phyloP scores from a whole-genome alignment of 306 rosid species.

The Ammopiptanthus mongolicus region DNA sequence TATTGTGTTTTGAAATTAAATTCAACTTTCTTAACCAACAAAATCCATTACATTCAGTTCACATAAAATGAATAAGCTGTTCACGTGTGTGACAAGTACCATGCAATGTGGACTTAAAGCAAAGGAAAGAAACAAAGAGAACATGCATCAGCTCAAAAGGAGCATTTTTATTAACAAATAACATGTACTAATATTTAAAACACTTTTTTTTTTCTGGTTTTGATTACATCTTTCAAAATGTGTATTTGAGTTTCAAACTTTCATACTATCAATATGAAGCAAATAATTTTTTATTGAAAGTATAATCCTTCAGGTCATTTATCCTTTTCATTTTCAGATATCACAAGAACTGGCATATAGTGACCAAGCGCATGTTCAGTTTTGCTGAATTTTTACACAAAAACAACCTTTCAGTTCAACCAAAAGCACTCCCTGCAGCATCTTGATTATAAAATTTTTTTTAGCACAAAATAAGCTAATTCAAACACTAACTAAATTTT shows the following conservation, averaged over 20 bases:
- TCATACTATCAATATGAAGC: neutral
- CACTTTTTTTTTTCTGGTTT: neutral
- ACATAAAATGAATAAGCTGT: neutral
- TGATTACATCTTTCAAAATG: neutral
- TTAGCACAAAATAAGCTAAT: neutral
- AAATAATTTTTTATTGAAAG: neutral
- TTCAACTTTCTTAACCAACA: neutral
- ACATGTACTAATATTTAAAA: neutral
- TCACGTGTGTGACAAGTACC: neutral
- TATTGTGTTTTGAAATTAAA: neutral
- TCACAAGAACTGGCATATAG: neutral
- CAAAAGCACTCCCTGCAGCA: neutral
- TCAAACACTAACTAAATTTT: neutral
- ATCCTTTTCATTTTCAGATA: neutral
- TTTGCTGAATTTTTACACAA: neutral
- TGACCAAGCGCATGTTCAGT: neutral
- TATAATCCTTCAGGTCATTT: neutral
- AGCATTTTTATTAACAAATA: neutral
- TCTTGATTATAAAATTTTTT: neutral
- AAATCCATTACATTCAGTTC: neutral
- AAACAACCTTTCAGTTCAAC: neutral
- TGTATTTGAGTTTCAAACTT: neutral
- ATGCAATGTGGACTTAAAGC: neutral
- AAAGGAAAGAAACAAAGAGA: neutral
- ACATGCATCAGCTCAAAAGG: neutral